Evolutionary conservation across 805 yeast species (phyloP).

Genomic region (Saccharomycopsis babjevae): DNA sequence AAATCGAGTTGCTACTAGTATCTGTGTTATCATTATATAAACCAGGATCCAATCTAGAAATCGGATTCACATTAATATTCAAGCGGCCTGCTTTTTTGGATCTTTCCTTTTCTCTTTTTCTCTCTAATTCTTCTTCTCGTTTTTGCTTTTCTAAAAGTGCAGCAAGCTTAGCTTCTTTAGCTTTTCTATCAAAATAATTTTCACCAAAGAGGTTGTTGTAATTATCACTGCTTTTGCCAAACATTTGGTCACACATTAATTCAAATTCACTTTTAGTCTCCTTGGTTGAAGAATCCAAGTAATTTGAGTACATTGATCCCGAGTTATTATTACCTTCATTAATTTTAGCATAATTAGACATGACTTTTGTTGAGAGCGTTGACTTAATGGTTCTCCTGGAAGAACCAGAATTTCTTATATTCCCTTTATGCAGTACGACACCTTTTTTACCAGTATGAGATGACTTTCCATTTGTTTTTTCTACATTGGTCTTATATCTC

Average conservation of each 20-base stretch:
- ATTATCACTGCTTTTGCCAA: conserved; percentile 8
- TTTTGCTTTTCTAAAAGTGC: neutral
- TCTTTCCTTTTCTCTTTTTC: conserved; percentile 1
- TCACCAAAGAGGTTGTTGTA: conserved; percentile 16
- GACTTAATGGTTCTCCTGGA: conserved; percentile 12
- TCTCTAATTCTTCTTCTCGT: conserved; percentile 2
- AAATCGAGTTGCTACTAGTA: conserved; percentile 3
- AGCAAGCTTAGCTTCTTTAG: neutral
- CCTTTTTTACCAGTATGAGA: neutral
- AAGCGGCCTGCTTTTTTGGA: conserved; percentile 1
- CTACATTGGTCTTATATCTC: neutral
- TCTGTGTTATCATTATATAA: conserved; percentile 15
- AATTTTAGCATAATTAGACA: conserved; percentile 9
- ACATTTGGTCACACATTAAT: conserved; percentile 15
- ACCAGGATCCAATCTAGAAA: conserved; percentile 18
- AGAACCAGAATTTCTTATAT: conserved; percentile 4
- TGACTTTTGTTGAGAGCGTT: conserved; percentile 13
- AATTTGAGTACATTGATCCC: neutral
- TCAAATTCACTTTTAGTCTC: conserved; percentile 17
- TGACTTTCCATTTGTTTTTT: neutral
- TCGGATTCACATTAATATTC: conserved; percentile 5
- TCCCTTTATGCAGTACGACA: neutral
- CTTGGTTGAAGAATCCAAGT: conserved; percentile 10
- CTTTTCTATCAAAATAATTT: conserved; percentile 12
- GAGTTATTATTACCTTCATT: neutral